Evolutionary conservation across 768 basidiomycete genomes (phyloP), one percentile per base, ranked within the genome.

Genomic region (Russula sp.): DNA sequence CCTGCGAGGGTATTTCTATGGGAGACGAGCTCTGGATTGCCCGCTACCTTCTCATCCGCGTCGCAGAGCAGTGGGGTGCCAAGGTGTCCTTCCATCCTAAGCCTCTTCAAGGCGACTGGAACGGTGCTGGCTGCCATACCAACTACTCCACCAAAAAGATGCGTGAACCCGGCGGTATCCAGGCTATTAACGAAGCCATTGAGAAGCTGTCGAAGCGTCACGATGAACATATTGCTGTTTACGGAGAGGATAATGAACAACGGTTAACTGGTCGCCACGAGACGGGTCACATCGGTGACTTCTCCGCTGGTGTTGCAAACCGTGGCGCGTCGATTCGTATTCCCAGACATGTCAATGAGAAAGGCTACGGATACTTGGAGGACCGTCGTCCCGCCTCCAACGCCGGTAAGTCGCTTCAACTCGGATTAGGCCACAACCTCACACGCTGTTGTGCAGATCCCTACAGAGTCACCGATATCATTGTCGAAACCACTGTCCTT

Each of bases 71-170:
- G 77, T 97, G 94, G 93, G 90, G 86, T 65, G 75, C 94, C 77
- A 95, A 93, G 75, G 95, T 98, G 66, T 97, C 97, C 66, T 94
- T 98, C 94, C 97, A 99, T 82, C 97, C 97, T 73, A 99, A 99
- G 76, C 95, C 95, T 64, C 88, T 98, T 70, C 72, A 78, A 66
- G 97, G 97, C 66, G 97, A 99, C 74, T 99, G 97, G 97, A 99
- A 99, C 76, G 97, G 97, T 71, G 97, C 97, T 67, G 97, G 97
- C 58, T 92, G 90, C 81, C 96, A 98, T 83, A 90, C 89, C 79
- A 99, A 98, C 86, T 98, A 83, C 83, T 91, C 88, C 71, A 98
- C 97, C 69, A 86, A 88, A 75, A 81, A 81, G 54, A 99, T 96
- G 89, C 93, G 97, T 65, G 90, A 93, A 74, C 83, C 86, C 47